Evolutionary conservation across 2,329 filamentous ascomycete genomes (phyloP).

Genomic region (Trichoderma koningii): DNA sequence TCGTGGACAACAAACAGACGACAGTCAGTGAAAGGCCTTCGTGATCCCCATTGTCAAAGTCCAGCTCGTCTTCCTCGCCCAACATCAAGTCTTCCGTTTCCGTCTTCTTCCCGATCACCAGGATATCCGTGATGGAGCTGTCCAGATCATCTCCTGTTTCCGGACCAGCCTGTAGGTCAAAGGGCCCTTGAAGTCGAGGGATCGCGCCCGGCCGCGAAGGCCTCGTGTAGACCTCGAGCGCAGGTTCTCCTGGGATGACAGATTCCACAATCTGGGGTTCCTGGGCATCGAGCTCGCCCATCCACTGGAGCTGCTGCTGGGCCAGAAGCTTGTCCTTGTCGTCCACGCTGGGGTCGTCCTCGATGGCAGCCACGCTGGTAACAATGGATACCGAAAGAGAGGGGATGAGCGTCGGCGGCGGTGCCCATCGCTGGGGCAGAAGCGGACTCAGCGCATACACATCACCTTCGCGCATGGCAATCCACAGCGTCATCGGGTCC

Average conservation of each 20-base stretch:
- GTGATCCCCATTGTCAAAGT: slow-evolving; percentile 57
- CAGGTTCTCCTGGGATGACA: slow-evolving; percentile 47
- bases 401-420: slow-evolving; percentile 73
- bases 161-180: slow-evolving; percentile 58
- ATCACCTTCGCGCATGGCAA: slow-evolving; percentile 93
- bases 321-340: slow-evolving; percentile 57
- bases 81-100: slow-evolving; percentile 62
- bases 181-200: slow-evolving; percentile 64
- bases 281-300: slow-evolving; percentile 65
- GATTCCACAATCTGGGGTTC: slow-evolving; percentile 59
- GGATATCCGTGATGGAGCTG: slow-evolving; percentile 60
- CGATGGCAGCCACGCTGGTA: slow-evolving; percentile 65
- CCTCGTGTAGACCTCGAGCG: slow-evolving; percentile 58
- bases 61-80: slow-evolving; percentile 65
- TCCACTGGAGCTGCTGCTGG: slow-evolving; percentile 68
- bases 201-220: slow-evolving; percentile 59
- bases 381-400: slow-evolving; percentile 82
- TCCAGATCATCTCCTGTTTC: slow-evolving; percentile 60
- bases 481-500: slow-evolving; percentile 95
- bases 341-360: slow-evolving; percentile 59
- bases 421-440: slow-evolving; percentile 82
- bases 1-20: slow-evolving; percentile 61
- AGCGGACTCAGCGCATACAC: slow-evolving; percentile 92
- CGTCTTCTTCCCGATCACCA: slow-evolving; percentile 63
- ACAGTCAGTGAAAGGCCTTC: slow-evolving; percentile 63